Percentiles rank a stretch among this genome's conserved stretches.
Conservation (phyloP, 2,329 filamentous ascomycete species). For the Nigrospora oryzae region DNA sequence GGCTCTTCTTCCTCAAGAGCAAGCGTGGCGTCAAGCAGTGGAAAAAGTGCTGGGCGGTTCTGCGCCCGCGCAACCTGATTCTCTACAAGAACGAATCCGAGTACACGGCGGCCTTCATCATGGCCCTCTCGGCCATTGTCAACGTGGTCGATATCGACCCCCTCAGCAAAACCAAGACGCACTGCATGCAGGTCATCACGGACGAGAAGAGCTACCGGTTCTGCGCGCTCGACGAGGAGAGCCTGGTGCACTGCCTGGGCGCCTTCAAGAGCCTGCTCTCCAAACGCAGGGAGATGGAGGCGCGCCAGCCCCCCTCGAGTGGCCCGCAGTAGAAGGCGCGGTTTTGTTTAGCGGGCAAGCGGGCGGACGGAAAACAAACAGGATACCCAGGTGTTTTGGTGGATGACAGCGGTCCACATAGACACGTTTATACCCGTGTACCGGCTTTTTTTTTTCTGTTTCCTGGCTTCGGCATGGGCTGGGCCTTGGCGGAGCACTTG, state of each 20-base stretch:
- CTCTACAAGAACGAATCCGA: conserved; percentile 92
- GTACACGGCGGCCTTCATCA: conserved; percentile 76
- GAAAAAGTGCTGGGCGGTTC: conserved; percentile 90
- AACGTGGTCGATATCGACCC: conserved; percentile 91
- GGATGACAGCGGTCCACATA: too few relatives aligned
- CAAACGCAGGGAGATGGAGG: conserved; percentile 57
- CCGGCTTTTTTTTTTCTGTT: too few relatives aligned
- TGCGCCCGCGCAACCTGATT: conserved; percentile 75
- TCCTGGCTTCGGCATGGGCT: neutral
- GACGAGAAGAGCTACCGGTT: conserved; percentile 82
- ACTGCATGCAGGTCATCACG: conserved; percentile 87
- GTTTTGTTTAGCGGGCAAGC: too few relatives aligned
- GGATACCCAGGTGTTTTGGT: too few relatives aligned
- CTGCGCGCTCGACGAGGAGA: conserved; percentile 72
- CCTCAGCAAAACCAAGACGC: conserved; percentile 71
- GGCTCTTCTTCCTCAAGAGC: conserved; percentile 75
- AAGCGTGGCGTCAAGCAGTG: conserved; percentile 81
- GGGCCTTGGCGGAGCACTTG: too few relatives aligned
- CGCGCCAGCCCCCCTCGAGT: conserved; percentile 30
- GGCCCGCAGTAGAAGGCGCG: too few relatives aligned
- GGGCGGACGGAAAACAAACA: too few relatives aligned
- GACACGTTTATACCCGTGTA: too few relatives aligned
- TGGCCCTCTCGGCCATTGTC: conserved; percentile 71
- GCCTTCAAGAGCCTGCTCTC: conserved; percentile 81
- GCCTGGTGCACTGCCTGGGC: conserved; percentile 74